Evolutionary conservation across 495 filamentous ascomycete species (phyloP).

Genomic region (Annulohypoxylon maeteangense): DNA sequence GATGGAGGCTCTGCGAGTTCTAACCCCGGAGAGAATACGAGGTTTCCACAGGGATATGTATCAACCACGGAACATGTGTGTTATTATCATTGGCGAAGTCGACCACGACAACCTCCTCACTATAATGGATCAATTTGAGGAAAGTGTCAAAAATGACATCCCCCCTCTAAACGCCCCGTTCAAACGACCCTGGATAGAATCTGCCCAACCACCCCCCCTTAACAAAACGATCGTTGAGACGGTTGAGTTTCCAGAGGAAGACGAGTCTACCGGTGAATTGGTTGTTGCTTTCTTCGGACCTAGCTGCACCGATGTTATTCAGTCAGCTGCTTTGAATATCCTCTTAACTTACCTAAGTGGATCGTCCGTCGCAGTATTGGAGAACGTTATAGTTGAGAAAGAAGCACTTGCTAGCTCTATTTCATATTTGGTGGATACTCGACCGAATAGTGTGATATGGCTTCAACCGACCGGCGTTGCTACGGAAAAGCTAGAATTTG

Average conservation of each 20-base stretch:
- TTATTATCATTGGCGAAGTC: constrained; percentile 89
- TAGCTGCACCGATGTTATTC: constrained; percentile 70
- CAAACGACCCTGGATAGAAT: constrained; percentile 89
- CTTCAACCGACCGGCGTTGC: constrained; percentile 85
- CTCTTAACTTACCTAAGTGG: constrained; percentile 86
- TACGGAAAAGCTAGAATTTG: constrained; percentile 82
- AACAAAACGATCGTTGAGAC: constrained; percentile 74
- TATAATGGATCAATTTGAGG: constrained; percentile 88
- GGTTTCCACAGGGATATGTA: constrained; percentile 97
- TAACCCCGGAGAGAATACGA: constrained; percentile 89
- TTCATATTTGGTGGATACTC: constrained; percentile 75
- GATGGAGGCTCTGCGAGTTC: constrained; percentile 87
- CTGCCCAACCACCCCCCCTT: constrained; percentile 76
- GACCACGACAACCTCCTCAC: constrained; percentile 82
- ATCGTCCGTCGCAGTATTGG: constrained; percentile 89
- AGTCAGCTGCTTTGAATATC: constrained; percentile 76
- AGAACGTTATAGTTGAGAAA: constrained; percentile 92
- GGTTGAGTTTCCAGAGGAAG: constrained; percentile 95
- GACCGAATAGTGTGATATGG: constrained; percentile 84
- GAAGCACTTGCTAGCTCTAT: constrained; percentile 90
- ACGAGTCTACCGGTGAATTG: constrained; percentile 91
- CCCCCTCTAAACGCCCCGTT: constrained; percentile 78
- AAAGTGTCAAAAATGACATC: constrained; percentile 82
- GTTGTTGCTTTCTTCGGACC: constrained; percentile 87
- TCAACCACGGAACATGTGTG: constrained; percentile 92